Evolutionary conservation across 257 asterid genomes (phyloP).

Genomic region (Fraxinus excelsior): DNA sequence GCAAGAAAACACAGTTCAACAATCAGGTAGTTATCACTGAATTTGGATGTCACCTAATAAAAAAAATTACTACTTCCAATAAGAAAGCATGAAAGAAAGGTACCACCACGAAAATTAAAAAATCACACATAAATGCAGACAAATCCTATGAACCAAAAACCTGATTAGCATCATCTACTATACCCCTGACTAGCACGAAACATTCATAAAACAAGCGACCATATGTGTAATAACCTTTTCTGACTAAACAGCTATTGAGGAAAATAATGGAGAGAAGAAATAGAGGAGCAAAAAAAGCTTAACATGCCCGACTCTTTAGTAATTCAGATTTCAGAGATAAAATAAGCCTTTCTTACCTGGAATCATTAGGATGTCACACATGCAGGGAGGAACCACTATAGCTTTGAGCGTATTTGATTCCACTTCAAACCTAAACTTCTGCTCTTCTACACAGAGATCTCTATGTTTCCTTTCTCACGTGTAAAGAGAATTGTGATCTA

Average conservation of each 20-base stretch:
- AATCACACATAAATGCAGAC: not conserved
- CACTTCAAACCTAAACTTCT: not conserved
- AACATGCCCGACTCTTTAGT: not conserved
- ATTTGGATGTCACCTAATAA: not conserved
- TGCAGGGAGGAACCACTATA: not conserved
- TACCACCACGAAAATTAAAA: too few species aligned
- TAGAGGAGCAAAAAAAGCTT: not conserved
- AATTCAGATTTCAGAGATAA: not conserved
- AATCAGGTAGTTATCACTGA: not conserved
- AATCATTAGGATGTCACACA: not conserved
- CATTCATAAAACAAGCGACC: not conserved
- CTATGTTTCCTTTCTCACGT: not conserved
- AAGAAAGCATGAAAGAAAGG: too few species aligned
- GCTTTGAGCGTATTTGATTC: not conserved
- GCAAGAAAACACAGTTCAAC: not conserved
- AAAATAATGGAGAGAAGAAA: not conserved
- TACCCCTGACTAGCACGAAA: not conserved
- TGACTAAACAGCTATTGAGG: not conserved
- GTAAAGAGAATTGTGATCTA: not conserved
- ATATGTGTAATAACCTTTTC: not conserved
- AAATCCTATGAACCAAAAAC: not conserved
- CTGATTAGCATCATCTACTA: not conserved
- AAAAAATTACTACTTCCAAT: too few species aligned
- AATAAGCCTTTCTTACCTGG: not conserved
- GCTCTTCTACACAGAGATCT: not conserved